phyloP scores from a whole-genome alignment of 2,329 filamentous ascomycete species.

The Pyrenochaeta sp. region DNA sequence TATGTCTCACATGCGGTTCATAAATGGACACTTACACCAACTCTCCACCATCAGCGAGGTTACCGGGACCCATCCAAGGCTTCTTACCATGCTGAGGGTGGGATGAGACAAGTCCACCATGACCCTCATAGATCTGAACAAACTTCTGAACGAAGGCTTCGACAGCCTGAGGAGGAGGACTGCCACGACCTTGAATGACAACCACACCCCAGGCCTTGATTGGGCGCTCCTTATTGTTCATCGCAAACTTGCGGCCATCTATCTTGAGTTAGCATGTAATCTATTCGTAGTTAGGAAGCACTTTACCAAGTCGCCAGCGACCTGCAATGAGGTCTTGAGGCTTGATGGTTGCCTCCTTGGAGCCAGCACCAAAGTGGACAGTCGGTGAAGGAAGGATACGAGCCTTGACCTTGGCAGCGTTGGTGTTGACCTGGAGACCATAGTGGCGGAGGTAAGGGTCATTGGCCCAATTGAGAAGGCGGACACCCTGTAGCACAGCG shows the following conservation, averaged over 20 bases:
- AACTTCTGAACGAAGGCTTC: conserved; percentile 69
- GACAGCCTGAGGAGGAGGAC: conserved; percentile 54
- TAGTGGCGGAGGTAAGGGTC: conserved; percentile 79
- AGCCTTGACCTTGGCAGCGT: conserved; percentile 71
- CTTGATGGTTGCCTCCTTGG: conserved; percentile 34
- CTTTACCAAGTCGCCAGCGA: conserved; percentile 76
- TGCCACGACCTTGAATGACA: conserved; percentile 64
- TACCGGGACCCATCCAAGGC: conserved; percentile 42
- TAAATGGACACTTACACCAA: conserved; percentile 49
- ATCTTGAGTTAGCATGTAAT: neutral
- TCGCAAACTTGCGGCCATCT: conserved; percentile 75
- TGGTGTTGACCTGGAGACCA: conserved; percentile 72
- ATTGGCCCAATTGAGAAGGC: conserved; percentile 69
- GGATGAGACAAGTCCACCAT: conserved; percentile 65
- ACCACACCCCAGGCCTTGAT: conserved; percentile 81
- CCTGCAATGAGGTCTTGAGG: conserved; percentile 64
- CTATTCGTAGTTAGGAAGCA: neutral
- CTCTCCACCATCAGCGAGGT: conserved; percentile 53
- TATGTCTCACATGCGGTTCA: no score
- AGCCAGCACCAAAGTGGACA: conserved; percentile 67
- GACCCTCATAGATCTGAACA: conserved; percentile 64
- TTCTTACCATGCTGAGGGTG: conserved; percentile 39
- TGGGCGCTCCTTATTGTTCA: conserved; percentile 64
- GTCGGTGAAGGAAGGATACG: conserved; percentile 75
- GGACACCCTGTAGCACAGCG: conserved; percentile 74